Evolutionary conservation across 1,284 basidiomycete genomes (phyloP).

Genomic region (Microstroma glucosiphilum): DNA sequence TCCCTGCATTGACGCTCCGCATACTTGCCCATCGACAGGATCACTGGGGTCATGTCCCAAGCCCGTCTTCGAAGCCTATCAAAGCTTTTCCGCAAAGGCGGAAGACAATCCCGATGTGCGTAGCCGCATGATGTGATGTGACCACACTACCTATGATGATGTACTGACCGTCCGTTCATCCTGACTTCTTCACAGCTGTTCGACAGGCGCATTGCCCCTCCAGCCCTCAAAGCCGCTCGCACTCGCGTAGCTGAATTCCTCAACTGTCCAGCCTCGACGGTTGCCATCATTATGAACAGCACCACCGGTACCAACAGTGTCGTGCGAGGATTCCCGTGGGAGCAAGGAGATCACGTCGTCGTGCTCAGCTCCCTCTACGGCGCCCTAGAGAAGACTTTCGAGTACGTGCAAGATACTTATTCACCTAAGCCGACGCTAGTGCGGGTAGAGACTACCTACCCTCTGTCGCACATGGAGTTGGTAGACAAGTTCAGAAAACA

Average conservation of each 20-base stretch:
- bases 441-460: conserved; percentile 35
- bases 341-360: conserved; percentile 41
- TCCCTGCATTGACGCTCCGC: background rate
- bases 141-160: background rate
- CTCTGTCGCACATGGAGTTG: conserved; percentile 37
- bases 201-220: background rate
- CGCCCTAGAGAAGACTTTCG: conserved; percentile 35
- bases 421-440: conserved; percentile 29
- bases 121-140: background rate
- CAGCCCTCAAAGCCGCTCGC: background rate
- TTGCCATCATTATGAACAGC: conserved; percentile 47
- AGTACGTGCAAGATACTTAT: conserved; percentile 44
- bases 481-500: conserved; percentile 34
- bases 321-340: conserved; percentile 35
- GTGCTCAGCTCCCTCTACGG: conserved; percentile 39
- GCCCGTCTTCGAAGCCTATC: conserved; percentile 11
- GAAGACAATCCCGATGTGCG: conserved; percentile 14
- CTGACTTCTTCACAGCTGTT: conserved; percentile 9
- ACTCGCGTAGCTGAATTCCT: conserved; percentile 8
- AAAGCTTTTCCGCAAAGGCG: background rate
- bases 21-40: conserved; percentile 3
- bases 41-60: conserved; percentile 14
- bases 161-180: background rate
- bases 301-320: conserved; percentile 47
- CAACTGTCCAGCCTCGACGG: conserved; percentile 4